Percentiles rank a stretch among this genome's conserved stretches.
Evolutionary conservation across 768 basidiomycete genomes (phyloP).

Genomic region (Mycena pura): DNA sequence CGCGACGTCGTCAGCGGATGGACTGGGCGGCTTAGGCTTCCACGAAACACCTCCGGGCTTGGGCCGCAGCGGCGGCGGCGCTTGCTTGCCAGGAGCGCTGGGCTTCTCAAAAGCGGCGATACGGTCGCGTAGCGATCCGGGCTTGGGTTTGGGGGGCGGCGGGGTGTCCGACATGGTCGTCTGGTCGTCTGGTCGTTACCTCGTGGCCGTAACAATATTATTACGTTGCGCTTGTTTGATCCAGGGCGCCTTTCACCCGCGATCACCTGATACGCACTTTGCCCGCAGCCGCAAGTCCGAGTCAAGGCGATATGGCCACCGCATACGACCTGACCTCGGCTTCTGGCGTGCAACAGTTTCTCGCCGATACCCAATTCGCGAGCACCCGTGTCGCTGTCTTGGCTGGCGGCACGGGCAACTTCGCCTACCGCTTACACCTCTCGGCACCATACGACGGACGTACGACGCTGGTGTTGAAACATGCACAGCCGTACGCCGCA

Average conservation of each 20-base stretch:
- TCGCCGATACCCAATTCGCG: constrained; percentile 44
- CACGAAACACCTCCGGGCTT: constrained; percentile 75
- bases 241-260: too few species aligned
- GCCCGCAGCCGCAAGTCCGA: too few species aligned
- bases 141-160: constrained; percentile 67
- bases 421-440: constrained; percentile 47
- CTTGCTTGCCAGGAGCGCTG: constrained; percentile 48
- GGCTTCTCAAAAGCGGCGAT: constrained; percentile 89
- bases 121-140: constrained; percentile 83
- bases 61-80: constrained; percentile 60
- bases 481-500: constrained; percentile 45
- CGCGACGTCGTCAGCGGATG: constrained; percentile 44
- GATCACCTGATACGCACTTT: too few species aligned
- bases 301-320: too few species aligned
- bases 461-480: constrained; percentile 50
- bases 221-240: too few species aligned
- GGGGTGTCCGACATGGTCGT: constrained; percentile 65
- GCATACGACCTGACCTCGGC: constrained; percentile 10
- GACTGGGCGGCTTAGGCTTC: constrained; percentile 70
- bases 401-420: constrained; percentile 47
- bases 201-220: too few species aligned
- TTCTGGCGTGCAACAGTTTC: constrained; percentile 33
- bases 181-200: background rate
- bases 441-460: constrained; percentile 33
- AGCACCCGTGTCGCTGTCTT: constrained; percentile 38